Evolutionary conservation across 2,329 filamentous ascomycete genomes (phyloP).

Genomic region (Botrytis elliptica): DNA sequence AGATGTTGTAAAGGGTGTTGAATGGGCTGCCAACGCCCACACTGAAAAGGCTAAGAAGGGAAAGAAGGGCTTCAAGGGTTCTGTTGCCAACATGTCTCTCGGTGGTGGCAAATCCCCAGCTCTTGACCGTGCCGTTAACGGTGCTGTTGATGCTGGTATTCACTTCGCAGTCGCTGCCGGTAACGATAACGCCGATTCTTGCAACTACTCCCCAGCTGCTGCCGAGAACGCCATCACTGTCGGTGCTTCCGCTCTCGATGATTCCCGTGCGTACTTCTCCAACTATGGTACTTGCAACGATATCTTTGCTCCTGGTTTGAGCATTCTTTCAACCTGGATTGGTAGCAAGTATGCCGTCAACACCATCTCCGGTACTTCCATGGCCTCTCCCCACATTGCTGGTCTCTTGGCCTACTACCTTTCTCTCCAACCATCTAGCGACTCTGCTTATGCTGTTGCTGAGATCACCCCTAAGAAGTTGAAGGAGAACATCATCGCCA

Average conservation of each 20-base stretch:
- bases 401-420: slow-evolving; percentile 98
- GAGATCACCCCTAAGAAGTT: slow-evolving; percentile 90
- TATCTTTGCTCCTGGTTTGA: slow-evolving; percentile 96
- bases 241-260: slow-evolving; percentile 87
- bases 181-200: slow-evolving; percentile 98
- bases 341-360: slow-evolving; percentile 94
- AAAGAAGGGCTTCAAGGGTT: slow-evolving; percentile 97
- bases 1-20: slow-evolving; percentile 96
- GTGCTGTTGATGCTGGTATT: slow-evolving; percentile 84
- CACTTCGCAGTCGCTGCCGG: slow-evolving; percentile 98
- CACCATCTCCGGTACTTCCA: slow-evolving; percentile 98
- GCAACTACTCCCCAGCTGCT: slow-evolving; percentile 97
- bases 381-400: slow-evolving; percentile 96
- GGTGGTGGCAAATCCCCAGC: slow-evolving; percentile 94
- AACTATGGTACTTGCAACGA: slow-evolving; percentile 99
- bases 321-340: slow-evolving; percentile 98
- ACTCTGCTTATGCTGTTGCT: slow-evolving; percentile 88
- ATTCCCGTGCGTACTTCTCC: slow-evolving; percentile 99
- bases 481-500: slow-evolving; percentile 81
- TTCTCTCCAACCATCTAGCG: slow-evolving; percentile 85
- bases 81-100: slow-evolving; percentile 98
- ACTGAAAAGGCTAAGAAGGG: slow-evolving; percentile 74
- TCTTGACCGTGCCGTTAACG: slow-evolving; percentile 90
- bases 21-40: slow-evolving; percentile 85
- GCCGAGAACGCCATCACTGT: slow-evolving; percentile 92